Conservation (phyloP, 495 filamentous ascomycete species). For the Penicilliopsis zonata region DNA sequence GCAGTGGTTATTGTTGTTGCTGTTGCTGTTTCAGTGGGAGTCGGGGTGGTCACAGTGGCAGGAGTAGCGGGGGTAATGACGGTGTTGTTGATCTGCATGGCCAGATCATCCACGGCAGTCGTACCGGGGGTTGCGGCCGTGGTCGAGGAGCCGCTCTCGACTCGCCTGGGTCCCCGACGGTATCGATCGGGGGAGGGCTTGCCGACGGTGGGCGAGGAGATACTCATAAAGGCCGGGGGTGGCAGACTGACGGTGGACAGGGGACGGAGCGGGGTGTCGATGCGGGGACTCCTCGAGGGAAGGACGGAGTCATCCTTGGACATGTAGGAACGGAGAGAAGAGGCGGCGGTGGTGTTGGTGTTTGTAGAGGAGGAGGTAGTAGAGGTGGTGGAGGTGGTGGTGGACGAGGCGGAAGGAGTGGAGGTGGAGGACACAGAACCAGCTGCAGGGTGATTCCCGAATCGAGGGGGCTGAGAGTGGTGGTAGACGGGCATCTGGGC, state of each 20-base stretch:
- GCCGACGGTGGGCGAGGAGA: slow-evolving; percentile 33
- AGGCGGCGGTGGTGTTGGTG: too few relatives aligned
- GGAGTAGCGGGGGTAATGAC: neutral
- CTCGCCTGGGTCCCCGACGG: slow-evolving; percentile 42
- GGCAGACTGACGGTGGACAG: slow-evolving; percentile 40
- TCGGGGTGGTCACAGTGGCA: too few relatives aligned
- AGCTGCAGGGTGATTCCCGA: slow-evolving; percentile 46
- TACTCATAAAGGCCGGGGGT: slow-evolving; percentile 28
- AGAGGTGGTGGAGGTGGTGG: slow-evolving; percentile 45
- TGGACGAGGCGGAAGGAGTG: slow-evolving; percentile 24
- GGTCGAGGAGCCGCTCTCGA: slow-evolving; percentile 22
- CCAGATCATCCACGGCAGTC: slow-evolving; percentile 14
- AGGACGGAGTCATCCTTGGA: slow-evolving; percentile 39
- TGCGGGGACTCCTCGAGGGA: slow-evolving; percentile 24
- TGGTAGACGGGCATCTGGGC: slow-evolving; percentile 32
- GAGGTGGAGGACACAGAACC: slow-evolving; percentile 49
- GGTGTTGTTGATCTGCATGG: too few relatives aligned
- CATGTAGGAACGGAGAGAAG: slow-evolving; percentile 25
- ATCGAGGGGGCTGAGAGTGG: slow-evolving; percentile 22
- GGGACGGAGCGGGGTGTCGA: slow-evolving; percentile 33
- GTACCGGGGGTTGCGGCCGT: slow-evolving; percentile 5
- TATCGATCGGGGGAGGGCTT: slow-evolving; percentile 61
- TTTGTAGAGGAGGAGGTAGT: slow-evolving; percentile 24
- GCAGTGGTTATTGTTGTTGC: too few relatives aligned
- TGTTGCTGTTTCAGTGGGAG: too few relatives aligned